Evolutionary conservation across 192 early-diverging fungal species (phyloP).

Genomic region (Coemansia reversa): DNA sequence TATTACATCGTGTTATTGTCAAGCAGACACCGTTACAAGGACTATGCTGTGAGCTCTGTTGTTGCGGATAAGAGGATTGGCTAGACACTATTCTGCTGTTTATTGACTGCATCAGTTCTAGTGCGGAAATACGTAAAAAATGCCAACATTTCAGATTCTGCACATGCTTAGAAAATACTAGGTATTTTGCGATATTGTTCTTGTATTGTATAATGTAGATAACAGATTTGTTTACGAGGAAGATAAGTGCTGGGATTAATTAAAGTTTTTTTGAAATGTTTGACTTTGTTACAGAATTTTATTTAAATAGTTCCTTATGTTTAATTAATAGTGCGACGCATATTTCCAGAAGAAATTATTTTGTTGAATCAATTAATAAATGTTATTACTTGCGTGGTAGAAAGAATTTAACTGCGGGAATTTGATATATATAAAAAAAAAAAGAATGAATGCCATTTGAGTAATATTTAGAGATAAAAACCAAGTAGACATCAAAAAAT

Average conservation of each 20-base stretch:
- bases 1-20: slow-evolving; percentile 67
- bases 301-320: too few relatives aligned
- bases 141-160: background rate
- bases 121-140: background rate
- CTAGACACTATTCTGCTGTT: background rate
- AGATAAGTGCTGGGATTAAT: background rate
- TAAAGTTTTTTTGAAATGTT: background rate
- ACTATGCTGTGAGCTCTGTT: background rate
- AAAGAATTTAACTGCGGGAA: too few relatives aligned
- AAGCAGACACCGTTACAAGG: slow-evolving; percentile 47
- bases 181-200: slow-evolving; percentile 5
- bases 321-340: too few relatives aligned
- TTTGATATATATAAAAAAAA: too few relatives aligned
- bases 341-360: too few relatives aligned
- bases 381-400: too few relatives aligned
- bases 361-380: too few relatives aligned
- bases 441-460: too few relatives aligned
- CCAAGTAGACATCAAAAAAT: too few relatives aligned
- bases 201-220: slow-evolving; percentile 1
- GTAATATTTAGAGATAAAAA: too few relatives aligned
- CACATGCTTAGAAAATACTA: background rate
- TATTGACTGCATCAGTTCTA: background rate
- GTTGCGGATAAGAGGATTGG: slow-evolving; percentile 1
- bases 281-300: background rate
- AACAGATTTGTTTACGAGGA: background rate